Percentiles rank a stretch among this genome's conserved stretches.
Evolutionary conservation across 768 basidiomycete species (phyloP).

Genomic region (Myochromella boudieri): DNA sequence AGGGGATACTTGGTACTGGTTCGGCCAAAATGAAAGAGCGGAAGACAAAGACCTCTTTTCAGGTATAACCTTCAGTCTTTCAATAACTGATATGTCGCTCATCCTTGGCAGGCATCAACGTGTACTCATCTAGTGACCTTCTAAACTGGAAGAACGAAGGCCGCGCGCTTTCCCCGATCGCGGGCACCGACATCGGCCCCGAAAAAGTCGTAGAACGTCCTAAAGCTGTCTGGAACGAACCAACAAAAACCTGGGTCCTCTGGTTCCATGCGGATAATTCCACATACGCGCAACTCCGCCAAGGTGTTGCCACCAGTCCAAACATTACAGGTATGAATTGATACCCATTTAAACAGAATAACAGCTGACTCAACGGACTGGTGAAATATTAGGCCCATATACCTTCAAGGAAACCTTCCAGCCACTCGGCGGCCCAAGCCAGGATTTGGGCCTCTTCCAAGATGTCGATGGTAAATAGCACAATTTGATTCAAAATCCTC

Average conservation of each 20-base stretch:
- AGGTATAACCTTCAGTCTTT: slow-evolving; percentile 5
- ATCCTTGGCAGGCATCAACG: slow-evolving; percentile 19
- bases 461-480: slow-evolving; percentile 17
- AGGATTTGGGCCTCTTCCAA: slow-evolving; percentile 24
- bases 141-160: slow-evolving; percentile 29
- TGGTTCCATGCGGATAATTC: slow-evolving; percentile 31
- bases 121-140: slow-evolving; percentile 26
- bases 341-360: neutral
- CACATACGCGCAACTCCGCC: slow-evolving; percentile 25
- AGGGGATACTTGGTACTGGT: slow-evolving; percentile 28
- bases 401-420: slow-evolving; percentile 20
- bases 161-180: slow-evolving; percentile 23
- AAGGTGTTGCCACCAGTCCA: slow-evolving; percentile 26
- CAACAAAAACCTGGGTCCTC: slow-evolving; percentile 23
- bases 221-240: slow-evolving; percentile 24
- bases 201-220: slow-evolving; percentile 26
- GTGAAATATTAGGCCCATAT: slow-evolving; percentile 18
- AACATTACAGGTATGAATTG: slow-evolving; percentile 24
- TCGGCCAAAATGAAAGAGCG: slow-evolving; percentile 24
- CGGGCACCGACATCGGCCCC: slow-evolving; percentile 24
- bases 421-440: slow-evolving; percentile 21
- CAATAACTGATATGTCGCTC: neutral
- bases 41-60: slow-evolving; percentile 24
- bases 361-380: neutral
- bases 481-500: neutral